These are phyloP conservation scores for Balamuthia mandrillaris DNA, from an alignment of 208 protist genomes.

Conservation along the genomic window DNA sequence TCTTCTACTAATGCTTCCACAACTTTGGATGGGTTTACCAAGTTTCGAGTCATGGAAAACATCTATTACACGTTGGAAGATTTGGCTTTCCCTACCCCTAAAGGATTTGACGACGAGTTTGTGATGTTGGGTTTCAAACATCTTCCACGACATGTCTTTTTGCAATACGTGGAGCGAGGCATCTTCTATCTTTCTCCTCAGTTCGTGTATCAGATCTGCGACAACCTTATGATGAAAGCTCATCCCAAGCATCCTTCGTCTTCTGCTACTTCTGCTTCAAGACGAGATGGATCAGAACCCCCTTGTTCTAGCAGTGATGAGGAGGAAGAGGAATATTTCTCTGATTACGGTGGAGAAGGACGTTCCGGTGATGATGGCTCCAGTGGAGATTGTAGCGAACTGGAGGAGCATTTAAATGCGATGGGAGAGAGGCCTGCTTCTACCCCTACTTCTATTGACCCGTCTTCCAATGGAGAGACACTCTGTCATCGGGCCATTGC, in stretches of 20 bases:
- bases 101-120: neutral
- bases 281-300: too few species aligned
- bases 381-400: too few species aligned
- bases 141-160: neutral
- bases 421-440: too few species aligned
- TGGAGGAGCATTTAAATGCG: too few species aligned
- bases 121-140: neutral
- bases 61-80: neutral
- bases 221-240: too few species aligned
- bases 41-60: neutral
- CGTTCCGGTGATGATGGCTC: neutral
- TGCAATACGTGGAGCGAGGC: constrained; percentile 1
- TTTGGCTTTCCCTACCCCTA: neutral
- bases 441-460: too few species aligned
- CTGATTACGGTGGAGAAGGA: neutral
- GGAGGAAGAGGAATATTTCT: neutral
- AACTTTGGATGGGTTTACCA: neutral
- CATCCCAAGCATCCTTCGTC: too few species aligned
- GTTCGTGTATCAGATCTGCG: too few species aligned
- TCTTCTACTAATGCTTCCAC: neutral
- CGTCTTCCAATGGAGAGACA: neutral
- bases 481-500: neutral
- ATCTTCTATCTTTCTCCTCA: too few species aligned
- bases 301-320: too few species aligned
- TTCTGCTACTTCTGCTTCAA: too few species aligned